Evolutionary conservation across 2,329 filamentous ascomycete genomes (phyloP).

Genomic region (Biscogniauxia sp.): DNA sequence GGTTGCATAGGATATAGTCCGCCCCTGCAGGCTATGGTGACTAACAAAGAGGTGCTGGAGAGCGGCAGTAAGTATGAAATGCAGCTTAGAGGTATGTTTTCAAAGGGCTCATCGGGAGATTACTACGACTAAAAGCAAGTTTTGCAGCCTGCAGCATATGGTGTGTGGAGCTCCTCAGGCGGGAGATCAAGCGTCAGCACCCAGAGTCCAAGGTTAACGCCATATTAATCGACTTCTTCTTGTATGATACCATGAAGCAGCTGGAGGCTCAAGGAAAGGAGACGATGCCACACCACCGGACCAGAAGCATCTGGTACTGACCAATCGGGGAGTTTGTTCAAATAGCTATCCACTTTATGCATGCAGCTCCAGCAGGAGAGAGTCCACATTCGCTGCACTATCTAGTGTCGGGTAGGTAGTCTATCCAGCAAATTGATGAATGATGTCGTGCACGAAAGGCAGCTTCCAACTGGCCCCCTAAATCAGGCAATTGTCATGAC

Average conservation of each 20-base stretch:
- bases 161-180: conserved; percentile 85
- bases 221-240: conserved; percentile 92
- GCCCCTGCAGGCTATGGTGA: conserved; percentile 68
- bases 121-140: neutral
- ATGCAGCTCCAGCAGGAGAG: neutral
- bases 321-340: conserved; percentile 4
- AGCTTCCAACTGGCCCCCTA: conserved; percentile 9
- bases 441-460: conserved; percentile 6
- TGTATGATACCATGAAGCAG: conserved; percentile 93
- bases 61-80: conserved; percentile 78
- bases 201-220: conserved; percentile 76
- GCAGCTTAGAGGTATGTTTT: conserved; percentile 70
- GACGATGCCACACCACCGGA: conserved; percentile 78
- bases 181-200: conserved; percentile 73
- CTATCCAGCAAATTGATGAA: neutral
- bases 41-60: conserved; percentile 61
- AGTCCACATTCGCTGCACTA: neutral
- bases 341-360: conserved; percentile 1
- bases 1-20: conserved; percentile 85
- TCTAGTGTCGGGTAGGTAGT: no score
- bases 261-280: conserved; percentile 63
- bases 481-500: neutral
- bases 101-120: neutral
- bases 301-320: conserved; percentile 92
- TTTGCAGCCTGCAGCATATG: conserved; percentile 80